Base-by-base conservation (phyloP, 768 basidiomycete genomes). In the Russula lepida region DNA sequence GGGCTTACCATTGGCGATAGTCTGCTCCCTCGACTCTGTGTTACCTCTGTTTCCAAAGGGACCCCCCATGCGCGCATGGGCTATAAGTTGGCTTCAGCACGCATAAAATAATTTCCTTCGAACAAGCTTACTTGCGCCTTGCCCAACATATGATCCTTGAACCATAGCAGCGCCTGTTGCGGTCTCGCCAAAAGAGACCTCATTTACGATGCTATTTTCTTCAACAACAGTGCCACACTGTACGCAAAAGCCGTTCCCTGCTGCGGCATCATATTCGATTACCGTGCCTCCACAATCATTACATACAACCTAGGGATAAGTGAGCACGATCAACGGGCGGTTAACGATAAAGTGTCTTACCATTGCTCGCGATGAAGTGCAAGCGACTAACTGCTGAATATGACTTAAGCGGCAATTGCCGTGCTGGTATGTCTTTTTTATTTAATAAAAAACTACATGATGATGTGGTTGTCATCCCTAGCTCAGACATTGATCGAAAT, bases 151-250 rank as follows among this genome's bases (percentile, higher is more conserved):
- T 3, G 88, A 86, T 2, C 97, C 97, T 69, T 95, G 89, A 1
- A 97, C 95, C 79, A 98, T 91, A 1, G 95, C 95, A 5, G 94
- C 92, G 27, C 97, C 97, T 30, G 82, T 81, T 12, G 88, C 82
- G 4, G 89, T 89, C 77, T 99, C 97, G n/a, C 93, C 92, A 67
- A 99, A 99, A 1, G 86, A 84, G 58, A 99, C 84, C 71, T 99
- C 97, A 64, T 87, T 89, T 11, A 98, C 92, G 62, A 98, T 93
- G 2, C 88, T 84, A 69, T 92, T 94, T 73, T 97, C 92, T 74
- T 95, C 92, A 11, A 95, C 78, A 19, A 98, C 93, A 7, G 86
- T 89, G 49, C 92, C 92, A 67, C 95, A 98, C 66, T 81, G 77
- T 1, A 88, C 81, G 67, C 92, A 95, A 70, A 92, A 89, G 6